Conservation (phyloP, 2,329 filamentous ascomycete species). For the Stylonectria norvegica region DNA sequence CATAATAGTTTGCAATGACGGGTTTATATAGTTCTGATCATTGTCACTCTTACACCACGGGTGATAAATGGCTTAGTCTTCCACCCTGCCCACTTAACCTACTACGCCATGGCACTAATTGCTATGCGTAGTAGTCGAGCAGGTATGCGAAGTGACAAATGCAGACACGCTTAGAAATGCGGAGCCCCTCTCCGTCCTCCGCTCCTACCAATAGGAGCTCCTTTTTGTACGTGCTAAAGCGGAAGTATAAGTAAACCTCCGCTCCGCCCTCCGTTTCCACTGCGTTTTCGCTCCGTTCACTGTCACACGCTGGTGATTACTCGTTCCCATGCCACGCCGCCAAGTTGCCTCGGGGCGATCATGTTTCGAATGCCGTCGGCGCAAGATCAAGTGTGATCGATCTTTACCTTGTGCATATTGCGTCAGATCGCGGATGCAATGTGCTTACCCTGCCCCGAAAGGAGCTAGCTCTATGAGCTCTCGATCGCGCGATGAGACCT, state of each 20-base stretch:
- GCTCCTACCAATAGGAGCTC: slow-evolving; percentile 10
- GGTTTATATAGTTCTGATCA: too few relatives aligned
- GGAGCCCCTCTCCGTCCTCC: slow-evolving; percentile 11
- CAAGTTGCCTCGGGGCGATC: slow-evolving; percentile 8
- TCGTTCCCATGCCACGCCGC: slow-evolving; percentile 9
- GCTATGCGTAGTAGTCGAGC: background rate
- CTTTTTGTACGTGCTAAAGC: background rate
- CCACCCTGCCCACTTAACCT: too few relatives aligned
- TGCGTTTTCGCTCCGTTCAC: too few relatives aligned
- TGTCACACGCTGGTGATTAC: too few relatives aligned
- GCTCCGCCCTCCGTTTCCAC: background rate
- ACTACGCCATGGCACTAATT: background rate
- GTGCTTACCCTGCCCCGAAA: slow-evolving; percentile 8
- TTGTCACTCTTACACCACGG: too few relatives aligned
- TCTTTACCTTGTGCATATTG: slow-evolving; percentile 12
- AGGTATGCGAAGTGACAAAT: background rate
- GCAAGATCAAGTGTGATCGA: slow-evolving; percentile 18
- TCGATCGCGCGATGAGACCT: background rate
- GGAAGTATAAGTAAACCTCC: background rate
- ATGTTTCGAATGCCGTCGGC: slow-evolving; percentile 14
- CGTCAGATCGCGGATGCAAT: slow-evolving; percentile 7
- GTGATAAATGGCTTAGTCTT: too few relatives aligned
- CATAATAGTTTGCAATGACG: too few relatives aligned
- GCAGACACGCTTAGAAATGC: slow-evolving; percentile 7
- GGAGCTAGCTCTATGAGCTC: background rate